Percentiles rank a stretch among this genome's conserved stretches.
Conservation (phyloP, 306 rosid species). For the Vigna radiata region DNA sequence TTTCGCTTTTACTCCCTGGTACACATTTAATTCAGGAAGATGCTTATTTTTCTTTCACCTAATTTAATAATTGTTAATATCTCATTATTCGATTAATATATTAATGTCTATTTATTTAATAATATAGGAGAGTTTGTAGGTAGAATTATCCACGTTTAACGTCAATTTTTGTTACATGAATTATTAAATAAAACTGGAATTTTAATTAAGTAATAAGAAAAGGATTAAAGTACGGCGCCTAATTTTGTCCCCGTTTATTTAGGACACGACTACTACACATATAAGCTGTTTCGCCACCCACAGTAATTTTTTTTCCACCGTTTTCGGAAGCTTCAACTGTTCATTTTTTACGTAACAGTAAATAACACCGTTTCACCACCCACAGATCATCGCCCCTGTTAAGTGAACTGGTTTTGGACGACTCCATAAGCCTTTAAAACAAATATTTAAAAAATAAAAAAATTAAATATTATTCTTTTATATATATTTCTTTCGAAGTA, state of each 20-base stretch:
- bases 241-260: neutral
- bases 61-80: no score
- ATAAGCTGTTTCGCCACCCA: conserved; percentile 1
- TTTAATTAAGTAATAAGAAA: neutral
- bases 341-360: neutral
- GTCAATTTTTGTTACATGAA: neutral
- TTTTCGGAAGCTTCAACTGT: conserved; percentile 9
- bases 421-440: no score
- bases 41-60: neutral
- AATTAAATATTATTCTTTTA: no score
- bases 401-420: no score
- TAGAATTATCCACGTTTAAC: neutral
- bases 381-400: neutral
- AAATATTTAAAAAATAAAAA: no score
- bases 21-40: neutral
- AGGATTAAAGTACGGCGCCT: neutral
- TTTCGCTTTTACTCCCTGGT: neutral
- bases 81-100: no score
- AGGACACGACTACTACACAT: neutral
- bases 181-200: neutral
- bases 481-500: no score
- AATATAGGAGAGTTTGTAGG: no score
- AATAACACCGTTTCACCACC: conserved; percentile 20
- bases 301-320: neutral
- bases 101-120: no score